phyloP scores from a whole-genome alignment of 2,329 filamentous ascomycete genomes.

The Teratosphaeria viscida region DNA sequence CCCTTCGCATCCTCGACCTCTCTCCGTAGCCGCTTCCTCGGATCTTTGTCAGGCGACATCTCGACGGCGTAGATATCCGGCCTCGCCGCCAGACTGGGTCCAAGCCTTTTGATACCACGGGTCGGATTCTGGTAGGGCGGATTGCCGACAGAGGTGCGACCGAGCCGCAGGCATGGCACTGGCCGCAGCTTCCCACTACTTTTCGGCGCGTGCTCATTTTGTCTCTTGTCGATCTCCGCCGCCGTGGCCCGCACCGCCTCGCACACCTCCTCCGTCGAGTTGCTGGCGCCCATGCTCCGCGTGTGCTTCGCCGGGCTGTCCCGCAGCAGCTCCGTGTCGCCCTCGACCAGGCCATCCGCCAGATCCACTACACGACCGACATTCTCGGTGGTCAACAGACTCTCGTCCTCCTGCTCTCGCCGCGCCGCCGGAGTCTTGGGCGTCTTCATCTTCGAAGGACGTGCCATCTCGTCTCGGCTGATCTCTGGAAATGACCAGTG shows the following conservation, averaged over 20 bases:
- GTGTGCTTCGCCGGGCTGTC: neutral
- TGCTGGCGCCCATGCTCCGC: neutral
- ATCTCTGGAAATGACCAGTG: neutral
- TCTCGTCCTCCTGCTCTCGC: neutral
- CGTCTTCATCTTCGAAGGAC: neutral
- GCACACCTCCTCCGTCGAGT: neutral
- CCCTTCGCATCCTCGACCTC: neutral
- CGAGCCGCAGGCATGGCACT: neutral
- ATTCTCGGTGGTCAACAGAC: neutral
- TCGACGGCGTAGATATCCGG: slow-evolving; percentile 4
- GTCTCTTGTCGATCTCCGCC: neutral
- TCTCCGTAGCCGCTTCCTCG: neutral
- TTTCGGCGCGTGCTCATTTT: neutral
- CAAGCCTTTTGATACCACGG: neutral
- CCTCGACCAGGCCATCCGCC: neutral
- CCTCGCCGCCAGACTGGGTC: neutral
- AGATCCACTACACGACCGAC: neutral
- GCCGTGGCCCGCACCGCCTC: slow-evolving; percentile 1
- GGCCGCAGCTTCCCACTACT: slow-evolving; percentile 1
- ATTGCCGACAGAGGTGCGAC: neutral
- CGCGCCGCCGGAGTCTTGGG: neutral
- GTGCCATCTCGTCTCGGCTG: neutral
- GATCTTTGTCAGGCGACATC: neutral
- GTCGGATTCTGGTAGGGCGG: neutral
- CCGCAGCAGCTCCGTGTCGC: neutral